Base-by-base conservation (phyloP, 1,284 basidiomycete species). In the Ustilago nuda region DNA sequence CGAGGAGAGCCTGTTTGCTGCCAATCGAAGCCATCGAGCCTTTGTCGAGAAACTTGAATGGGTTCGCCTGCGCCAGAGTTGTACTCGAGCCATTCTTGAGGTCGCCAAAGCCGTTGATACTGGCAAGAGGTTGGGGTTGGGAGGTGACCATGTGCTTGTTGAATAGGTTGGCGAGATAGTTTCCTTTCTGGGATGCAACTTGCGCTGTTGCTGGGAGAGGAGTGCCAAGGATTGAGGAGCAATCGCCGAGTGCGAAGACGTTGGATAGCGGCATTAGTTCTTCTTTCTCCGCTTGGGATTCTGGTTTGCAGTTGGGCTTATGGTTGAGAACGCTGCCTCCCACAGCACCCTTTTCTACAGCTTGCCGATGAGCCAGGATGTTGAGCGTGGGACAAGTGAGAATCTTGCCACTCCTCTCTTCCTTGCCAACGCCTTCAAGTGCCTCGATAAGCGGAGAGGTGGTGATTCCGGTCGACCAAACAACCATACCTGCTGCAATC, bases 1-100 rank as follows among this genome's bases (percentile, higher is more conserved):
- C 48, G 57, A 73, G 37, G 3, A 81, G 66, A 1, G 85, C 90
- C 48, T 66, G 89, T 89, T 91, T 92, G 76, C 91, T 89, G 30
- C 94, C 93, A 41, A 94, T 88, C 83, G 93, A 93, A 8, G 94
- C 93, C 84, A 95, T 87, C 72, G 90, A 92, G 8, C 94, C 93
- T 58, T 88, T 88, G 80, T 93, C 91, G 56, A 89, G 88, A 87
- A 92, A 93, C 71, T 88, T 86, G 86, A 94, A 94, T 23, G 53
- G 56, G 55, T 58, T 33, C 0, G 35, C 9, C 5, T 2, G 33
- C 8, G 6, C 11, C n/a, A 27, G 23, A 27, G 23, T 3, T 27
- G 23, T 0, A 27, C 3, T 27, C 23, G 23, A 27, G 23, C 23
- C 23, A 3, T 27, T 3, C 3, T 3, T 27, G 23, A 27, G 23